Base-by-base conservation (phyloP, 345 rosid genomes). In the Aethionema arabicum region DNA sequence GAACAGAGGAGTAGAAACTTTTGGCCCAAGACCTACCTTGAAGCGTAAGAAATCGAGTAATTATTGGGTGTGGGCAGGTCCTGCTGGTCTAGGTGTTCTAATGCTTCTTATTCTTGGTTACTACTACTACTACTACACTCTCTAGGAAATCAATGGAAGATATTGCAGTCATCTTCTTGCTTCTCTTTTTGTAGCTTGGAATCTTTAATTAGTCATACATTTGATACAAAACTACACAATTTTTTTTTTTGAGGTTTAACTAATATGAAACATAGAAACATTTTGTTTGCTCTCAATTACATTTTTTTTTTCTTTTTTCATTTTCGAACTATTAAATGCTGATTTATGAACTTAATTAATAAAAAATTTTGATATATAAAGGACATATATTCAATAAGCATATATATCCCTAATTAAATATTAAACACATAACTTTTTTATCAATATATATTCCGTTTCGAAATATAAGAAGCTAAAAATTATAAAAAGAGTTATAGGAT, bases 31-130 rank as follows among this genome's bases (percentile, higher is more conserved):
- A 65, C 82, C 79, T 41, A 76, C 77, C 44, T 51, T 78, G 76
- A 84, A 73, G 82, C 75, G 77, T 56, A 86, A 79, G 65, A 86
- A 78, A 76, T 44, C 84, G 4, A 77, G 67, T 4, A 83, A 80
- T 71, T 78, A 86, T 72, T 81, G 81, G 87, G 31, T 68, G 21
- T 82, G 80, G 78, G 85, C 70, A 7, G 82, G 65, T 21, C 73
- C 82, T 29, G 88, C 77, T 21, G 84, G 79, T 5, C 21, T 77
- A 47, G 61, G 69, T 21, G 81, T 72, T 39, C 44, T 81, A 67
- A 38, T 83, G 65, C 38, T 80, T 36, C 15, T 77, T 15, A 68
- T 48, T 0, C 63, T 76, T 1, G 81, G 66, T 30, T 86, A 78
- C 78, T 74, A 58, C 61, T 79, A 79, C 61, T 79, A 79, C 72